Evolutionary conservation across 179 eudicot species (phyloP), one percentile per base, ranked within the genome.

Genomic region (Vitellaria paradoxa): DNA sequence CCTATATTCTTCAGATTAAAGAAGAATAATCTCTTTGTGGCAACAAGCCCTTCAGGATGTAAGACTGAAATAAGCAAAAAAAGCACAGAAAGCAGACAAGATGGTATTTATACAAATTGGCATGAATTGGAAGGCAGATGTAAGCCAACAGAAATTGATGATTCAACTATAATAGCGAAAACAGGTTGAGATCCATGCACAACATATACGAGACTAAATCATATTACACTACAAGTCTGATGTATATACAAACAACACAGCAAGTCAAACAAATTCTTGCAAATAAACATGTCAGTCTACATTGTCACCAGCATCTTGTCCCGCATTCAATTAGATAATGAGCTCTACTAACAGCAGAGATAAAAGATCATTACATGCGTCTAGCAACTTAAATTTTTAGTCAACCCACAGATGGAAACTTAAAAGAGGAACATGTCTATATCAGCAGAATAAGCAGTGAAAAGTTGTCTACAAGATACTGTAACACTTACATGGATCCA

Each of bases 401-500:
- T 23, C 15, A 64, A 24, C 24, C 68, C 68, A 64, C 45, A 64
- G 10, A 62, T 24, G 24, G 10, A 64, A 68, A 47, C 56, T 42
- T 7, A 70, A 5, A 9, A 21, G 61, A 7, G 20, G 55, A 73
- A 45, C n/a, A 46, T 50, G 60, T 57, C 47, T 30, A 70, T 45
- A 26, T 45, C 17, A 52, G 13, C 17, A 55, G 12, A 72, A 30
- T 55, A 11, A 47, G 73, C 23, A 65, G 24, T 23, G 15, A 9
- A 15, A 77, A 30, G 24, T 4, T 46, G 66, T 47, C 20, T 40
- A 50, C 21, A 40, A 64, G 69, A 50, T 45, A 45, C 49, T 24
- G 40, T 9, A 76, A 76, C 49, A 87, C 99, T 89, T 78, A 96
- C 99, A 75, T 96, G 99, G 80, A 96, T 96, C 99, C 99, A 96